Conservation (phyloP, 2,329 filamentous ascomycete genomes). For the Clonostachys rosea region DNA sequence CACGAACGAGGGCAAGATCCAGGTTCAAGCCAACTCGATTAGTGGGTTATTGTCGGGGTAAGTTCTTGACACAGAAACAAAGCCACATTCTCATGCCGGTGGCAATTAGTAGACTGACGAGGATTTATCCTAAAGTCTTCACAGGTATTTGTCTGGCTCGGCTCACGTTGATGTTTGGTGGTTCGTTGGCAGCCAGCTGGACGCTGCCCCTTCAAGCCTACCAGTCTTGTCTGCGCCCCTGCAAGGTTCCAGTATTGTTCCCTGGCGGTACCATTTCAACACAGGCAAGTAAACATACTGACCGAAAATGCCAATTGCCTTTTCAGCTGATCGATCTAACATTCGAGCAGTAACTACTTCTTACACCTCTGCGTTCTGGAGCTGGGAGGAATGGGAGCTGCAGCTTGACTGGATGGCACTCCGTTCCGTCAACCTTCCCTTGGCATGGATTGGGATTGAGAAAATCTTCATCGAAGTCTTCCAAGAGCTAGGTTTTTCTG, state of each 20-base stretch:
- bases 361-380: slow-evolving; percentile 44
- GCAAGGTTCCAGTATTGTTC: background rate
- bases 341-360: slow-evolving; percentile 40
- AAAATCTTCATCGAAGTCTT: slow-evolving; percentile 44
- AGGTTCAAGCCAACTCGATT: background rate
- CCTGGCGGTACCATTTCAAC: background rate
- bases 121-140: background rate
- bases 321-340: slow-evolving; percentile 7
- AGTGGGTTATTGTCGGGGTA: background rate
- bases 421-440: slow-evolving; percentile 42
- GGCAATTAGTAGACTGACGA: background rate
- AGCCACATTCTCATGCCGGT: background rate
- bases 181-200: background rate
- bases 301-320: slow-evolving; percentile 25
- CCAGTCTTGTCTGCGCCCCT: background rate
- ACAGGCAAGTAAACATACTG: background rate
- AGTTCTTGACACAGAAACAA: background rate
- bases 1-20: background rate
- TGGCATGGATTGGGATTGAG: slow-evolving; percentile 47
- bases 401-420: slow-evolving; percentile 48
- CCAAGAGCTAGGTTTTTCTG: slow-evolving; percentile 33
- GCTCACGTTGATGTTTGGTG: background rate
- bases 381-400: slow-evolving; percentile 48
- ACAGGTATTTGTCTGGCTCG: background rate
- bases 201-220: background rate